phyloP scores from a whole-genome alignment of 164 flowering plant genomes.

The grape (Vitis vinifera) region DNA sequence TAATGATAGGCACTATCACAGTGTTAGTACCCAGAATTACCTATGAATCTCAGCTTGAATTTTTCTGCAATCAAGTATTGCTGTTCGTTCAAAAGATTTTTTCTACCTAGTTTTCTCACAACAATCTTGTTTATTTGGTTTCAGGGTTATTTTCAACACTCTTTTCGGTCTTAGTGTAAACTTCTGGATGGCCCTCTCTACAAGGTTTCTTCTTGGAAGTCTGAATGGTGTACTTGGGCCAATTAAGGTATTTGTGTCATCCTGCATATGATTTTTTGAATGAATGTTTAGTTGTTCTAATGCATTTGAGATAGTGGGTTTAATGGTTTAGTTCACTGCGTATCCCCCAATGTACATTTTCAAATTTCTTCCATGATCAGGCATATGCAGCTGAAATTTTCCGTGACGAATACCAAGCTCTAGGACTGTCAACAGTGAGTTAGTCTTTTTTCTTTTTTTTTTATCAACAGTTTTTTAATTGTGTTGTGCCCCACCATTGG shows the following conservation, averaged over 20 bases:
- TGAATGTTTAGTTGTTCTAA: background rate
- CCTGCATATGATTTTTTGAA: background rate
- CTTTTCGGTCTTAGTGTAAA: conserved; percentile 50
- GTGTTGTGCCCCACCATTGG: background rate
- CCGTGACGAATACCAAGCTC: conserved; percentile 52
- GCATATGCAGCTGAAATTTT: conserved; percentile 68
- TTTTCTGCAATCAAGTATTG: too few relatives aligned
- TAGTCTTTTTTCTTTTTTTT: background rate
- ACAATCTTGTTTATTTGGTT: background rate
- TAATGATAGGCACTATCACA: conserved; percentile 44
- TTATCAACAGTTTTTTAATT: background rate
- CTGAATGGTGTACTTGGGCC: conserved; percentile 47
- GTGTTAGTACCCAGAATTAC: conserved; percentile 37
- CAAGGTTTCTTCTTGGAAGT: conserved; percentile 69
- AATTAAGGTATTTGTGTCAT: conserved; percentile 12
- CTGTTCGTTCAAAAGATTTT: too few relatives aligned
- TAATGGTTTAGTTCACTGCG: background rate
- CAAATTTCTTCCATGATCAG: conserved; percentile 21
- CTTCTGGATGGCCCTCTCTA: conserved; percentile 67
- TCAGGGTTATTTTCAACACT: conserved; percentile 26
- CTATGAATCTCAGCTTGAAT: too few relatives aligned
- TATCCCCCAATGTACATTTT: background rate
- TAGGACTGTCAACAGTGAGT: conserved; percentile 62
- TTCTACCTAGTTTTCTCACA: background rate
- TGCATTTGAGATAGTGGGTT: background rate